Evolutionary conservation across 257 asterid genomes (phyloP), one percentile per base, ranked within the genome.

Genomic region (Craterostigma plantagineum): DNA sequence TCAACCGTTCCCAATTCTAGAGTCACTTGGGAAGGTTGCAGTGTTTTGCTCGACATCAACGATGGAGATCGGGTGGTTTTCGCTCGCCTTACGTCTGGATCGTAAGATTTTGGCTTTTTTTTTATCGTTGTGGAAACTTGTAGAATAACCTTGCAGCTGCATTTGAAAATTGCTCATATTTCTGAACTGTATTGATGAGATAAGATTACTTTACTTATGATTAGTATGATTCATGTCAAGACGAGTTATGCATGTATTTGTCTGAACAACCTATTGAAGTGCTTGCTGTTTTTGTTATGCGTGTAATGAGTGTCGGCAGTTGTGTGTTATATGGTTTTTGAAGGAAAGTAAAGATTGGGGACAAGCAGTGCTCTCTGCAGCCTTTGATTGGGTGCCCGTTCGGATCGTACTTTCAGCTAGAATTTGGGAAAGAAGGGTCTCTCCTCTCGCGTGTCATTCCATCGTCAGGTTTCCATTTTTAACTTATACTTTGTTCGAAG

Each of bases 1-100:
- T 51, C 53, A 38, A 45, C 42, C 11, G 66, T 30, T 30, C 64
- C 42, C 39, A 76, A 52, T 51, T 62, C 59, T 34, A 71, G 95
- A 68, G 55, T 72, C 53, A 79, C 98, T 12, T 82, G 85, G 90
- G 98, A 82, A 49, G 95, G 98, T 17, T 82, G 95, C 69, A 87
- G 76, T 49, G 95, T 82, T 33, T 70, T 87, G 85, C 95, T 87
- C 11, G 98, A 87, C 64, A 72, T 87, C 63, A 87, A 87, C 50
- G 93, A 82, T 30, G 98, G 98, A 11, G 93, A 82, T 52, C 72
- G 95, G 9, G 66, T 82, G 67, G 85, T 83, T 61, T 82, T 87
- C 40, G 84, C 94, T 57, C 98, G 98, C 44, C 91, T 87, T 51
- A 82, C 90, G 0, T 43, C 73, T 14, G 79, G 86, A 62, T 67